These are phyloP conservation scores for Licmophora abbreviata DNA, from an alignment of 108 stramenopile species.

Conservation along the genomic window DNA sequence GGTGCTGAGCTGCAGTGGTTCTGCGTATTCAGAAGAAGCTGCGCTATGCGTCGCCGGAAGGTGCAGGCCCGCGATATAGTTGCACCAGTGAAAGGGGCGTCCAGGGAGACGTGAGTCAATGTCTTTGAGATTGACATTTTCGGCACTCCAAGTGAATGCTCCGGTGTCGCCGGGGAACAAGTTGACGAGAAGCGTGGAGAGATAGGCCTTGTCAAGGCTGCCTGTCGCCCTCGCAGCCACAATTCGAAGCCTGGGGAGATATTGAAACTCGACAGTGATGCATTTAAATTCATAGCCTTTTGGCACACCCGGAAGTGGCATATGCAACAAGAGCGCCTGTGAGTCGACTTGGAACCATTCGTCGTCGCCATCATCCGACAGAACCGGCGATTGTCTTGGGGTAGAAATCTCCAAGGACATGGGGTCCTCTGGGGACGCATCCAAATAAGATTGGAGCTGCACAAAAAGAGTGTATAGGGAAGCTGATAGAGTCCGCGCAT, in stretches of 20 bases:
- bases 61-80: constrained; percentile 62
- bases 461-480: constrained; percentile 67
- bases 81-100: constrained; percentile 73
- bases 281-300: constrained; percentile 5
- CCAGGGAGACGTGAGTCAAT: constrained; percentile 3
- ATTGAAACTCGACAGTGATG: constrained; percentile 18
- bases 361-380: background rate
- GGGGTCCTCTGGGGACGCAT: constrained; percentile 8
- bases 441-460: constrained; percentile 50
- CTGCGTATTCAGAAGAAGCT: constrained; percentile 2
- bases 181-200: constrained; percentile 17
- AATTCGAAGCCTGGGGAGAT: constrained; percentile 4
- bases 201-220: background rate
- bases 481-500: constrained; percentile 42
- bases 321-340: constrained; percentile 13
- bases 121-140: background rate
- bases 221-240: constrained; percentile 5
- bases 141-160: background rate
- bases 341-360: background rate
- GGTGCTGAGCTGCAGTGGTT: constrained; percentile 23
- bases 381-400: too few relatives aligned
- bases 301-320: constrained; percentile 20
- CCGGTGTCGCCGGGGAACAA: constrained; percentile 35
- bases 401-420: constrained; percentile 5
- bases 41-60: constrained; percentile 29